Percentiles rank a stretch among this genome's conserved stretches.
These are phyloP conservation scores for Sarocladium oryzae DNA, from an alignment of 2,329 filamentous ascomycete genomes.

Conservation along the genomic window DNA sequence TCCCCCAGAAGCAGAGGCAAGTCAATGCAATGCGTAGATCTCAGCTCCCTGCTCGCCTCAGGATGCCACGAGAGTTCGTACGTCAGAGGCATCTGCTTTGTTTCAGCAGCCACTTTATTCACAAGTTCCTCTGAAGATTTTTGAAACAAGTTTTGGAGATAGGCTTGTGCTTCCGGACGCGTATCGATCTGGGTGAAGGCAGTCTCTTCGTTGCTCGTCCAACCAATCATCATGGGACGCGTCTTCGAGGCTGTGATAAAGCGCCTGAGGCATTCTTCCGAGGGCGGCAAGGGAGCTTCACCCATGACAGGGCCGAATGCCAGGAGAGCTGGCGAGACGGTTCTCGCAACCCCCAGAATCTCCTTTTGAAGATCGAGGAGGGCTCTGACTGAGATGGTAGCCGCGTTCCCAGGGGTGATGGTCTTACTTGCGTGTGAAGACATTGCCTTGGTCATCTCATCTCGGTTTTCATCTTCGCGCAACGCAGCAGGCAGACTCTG, in stretches of 20 bases:
- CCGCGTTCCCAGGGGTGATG: background rate
- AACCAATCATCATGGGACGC: background rate
- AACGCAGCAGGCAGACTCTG: conserved; percentile 14
- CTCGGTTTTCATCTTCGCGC: conserved; percentile 9
- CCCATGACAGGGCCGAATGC: conserved; percentile 12
- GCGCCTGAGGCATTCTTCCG: background rate
- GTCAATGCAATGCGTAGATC: conserved; percentile 15
- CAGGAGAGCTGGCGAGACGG: conserved; percentile 6
- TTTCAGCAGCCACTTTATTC: conserved; percentile 4
- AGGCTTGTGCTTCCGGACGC: background rate
- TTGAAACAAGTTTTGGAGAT: conserved; percentile 4
- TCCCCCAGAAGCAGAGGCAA: conserved; percentile 14
- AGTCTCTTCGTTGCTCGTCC: background rate
- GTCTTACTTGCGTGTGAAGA: background rate
- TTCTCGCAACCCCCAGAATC: conserved; percentile 7
- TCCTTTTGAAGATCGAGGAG: conserved; percentile 11
- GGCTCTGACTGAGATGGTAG: background rate
- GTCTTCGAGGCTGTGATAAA: background rate
- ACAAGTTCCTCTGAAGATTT: background rate
- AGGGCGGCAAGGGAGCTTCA: conserved; percentile 5
- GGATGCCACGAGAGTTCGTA: conserved; percentile 11
- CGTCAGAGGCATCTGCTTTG: conserved; percentile 11
- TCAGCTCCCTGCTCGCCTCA: conserved; percentile 6
- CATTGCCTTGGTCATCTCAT: conserved; percentile 10
- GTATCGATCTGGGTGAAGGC: conserved; percentile 2